Evolutionary conservation across 1,284 basidiomycete genomes (phyloP).

Genomic region (Pseudomicrostroma phylloplanum): DNA sequence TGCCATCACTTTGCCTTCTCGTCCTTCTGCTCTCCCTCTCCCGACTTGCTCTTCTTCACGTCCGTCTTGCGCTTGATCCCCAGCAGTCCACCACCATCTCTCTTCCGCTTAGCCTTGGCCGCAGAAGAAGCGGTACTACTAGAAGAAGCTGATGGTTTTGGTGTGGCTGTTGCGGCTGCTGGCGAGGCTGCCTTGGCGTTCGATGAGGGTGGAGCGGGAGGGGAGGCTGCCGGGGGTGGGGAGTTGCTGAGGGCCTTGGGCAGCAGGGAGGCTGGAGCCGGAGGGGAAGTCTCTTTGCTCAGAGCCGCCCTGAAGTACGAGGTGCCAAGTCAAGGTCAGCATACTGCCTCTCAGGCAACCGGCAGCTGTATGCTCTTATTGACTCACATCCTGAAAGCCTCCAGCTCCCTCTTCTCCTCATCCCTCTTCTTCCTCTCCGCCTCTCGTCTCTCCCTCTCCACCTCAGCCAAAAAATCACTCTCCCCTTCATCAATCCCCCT

Average conservation of each 20-base stretch:
- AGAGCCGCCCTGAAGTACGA: not conserved
- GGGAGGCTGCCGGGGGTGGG: not conserved
- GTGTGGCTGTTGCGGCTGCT: not conserved
- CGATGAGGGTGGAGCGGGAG: not conserved
- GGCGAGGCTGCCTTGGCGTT: not conserved
- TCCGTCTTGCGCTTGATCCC: not conserved
- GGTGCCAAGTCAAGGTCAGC: not conserved
- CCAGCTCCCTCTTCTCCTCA: slow-evolving; percentile 26
- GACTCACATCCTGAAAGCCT: slow-evolving; percentile 27
- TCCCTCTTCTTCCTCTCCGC: slow-evolving; percentile 17
- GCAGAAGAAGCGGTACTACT: not conserved
- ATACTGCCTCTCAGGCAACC: not conserved
- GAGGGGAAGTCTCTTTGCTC: not conserved
- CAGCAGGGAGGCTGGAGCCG: too few species aligned
- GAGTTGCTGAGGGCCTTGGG: slow-evolving; percentile 1
- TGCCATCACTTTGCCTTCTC: too few species aligned
- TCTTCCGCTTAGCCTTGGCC: slow-evolving; percentile 2
- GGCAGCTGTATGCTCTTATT: too few species aligned
- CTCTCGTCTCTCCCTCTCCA: slow-evolving; percentile 18
- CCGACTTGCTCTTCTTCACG: not conserved
- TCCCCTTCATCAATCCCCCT: slow-evolving; percentile 45
- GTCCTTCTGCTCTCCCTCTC: too few species aligned
- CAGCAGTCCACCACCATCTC: slow-evolving; percentile 1
- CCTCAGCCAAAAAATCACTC: slow-evolving; percentile 33
- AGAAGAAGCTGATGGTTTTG: not conserved